Evolutionary conservation across 148 eudicot species (phyloP).

Genomic region (Nepenthes gracilis): DNA sequence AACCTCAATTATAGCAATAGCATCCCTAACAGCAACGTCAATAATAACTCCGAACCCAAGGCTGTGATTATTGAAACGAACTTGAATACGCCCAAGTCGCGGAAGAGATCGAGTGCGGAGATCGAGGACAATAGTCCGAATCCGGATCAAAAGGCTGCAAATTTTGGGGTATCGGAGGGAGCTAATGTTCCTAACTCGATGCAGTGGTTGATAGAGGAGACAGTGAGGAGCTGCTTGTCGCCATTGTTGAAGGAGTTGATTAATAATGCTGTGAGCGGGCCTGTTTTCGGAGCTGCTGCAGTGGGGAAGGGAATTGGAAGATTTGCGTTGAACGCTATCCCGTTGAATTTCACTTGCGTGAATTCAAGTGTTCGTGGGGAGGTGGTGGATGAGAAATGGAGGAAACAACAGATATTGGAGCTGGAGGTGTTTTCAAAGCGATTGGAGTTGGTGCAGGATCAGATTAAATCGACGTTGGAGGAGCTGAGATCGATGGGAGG

Average conservation of each 20-base stretch:
- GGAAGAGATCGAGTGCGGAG: constrained; percentile 59
- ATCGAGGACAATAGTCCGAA: constrained; percentile 29
- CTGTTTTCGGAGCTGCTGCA: not conserved
- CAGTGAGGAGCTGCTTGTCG: constrained; percentile 47
- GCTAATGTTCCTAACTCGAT: constrained; percentile 15
- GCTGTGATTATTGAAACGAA: not conserved
- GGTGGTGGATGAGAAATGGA: constrained; percentile 66
- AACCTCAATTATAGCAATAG: constrained; percentile 21
- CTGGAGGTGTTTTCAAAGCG: constrained; percentile 92
- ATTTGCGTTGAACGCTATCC: constrained; percentile 24
- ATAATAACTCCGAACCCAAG: not conserved
- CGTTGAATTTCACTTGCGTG: constrained; percentile 23
- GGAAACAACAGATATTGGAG: constrained; percentile 88
- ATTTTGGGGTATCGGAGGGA: constrained; percentile 26
- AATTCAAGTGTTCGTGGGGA: constrained; percentile 19
- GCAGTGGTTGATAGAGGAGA: constrained; percentile 64
- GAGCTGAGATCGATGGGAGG: constrained; percentile 68
- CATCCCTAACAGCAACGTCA: constrained; percentile 5
- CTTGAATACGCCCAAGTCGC: constrained; percentile 7
- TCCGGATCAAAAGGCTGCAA: not conserved
- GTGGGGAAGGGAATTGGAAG: not conserved
- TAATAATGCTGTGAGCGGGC: constrained; percentile 13
- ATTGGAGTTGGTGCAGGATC: constrained; percentile 90
- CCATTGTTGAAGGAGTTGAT: constrained; percentile 30
- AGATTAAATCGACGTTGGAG: constrained; percentile 60